Conservation (phyloP, 345 rosid genomes). For the Salix brachista region DNA sequence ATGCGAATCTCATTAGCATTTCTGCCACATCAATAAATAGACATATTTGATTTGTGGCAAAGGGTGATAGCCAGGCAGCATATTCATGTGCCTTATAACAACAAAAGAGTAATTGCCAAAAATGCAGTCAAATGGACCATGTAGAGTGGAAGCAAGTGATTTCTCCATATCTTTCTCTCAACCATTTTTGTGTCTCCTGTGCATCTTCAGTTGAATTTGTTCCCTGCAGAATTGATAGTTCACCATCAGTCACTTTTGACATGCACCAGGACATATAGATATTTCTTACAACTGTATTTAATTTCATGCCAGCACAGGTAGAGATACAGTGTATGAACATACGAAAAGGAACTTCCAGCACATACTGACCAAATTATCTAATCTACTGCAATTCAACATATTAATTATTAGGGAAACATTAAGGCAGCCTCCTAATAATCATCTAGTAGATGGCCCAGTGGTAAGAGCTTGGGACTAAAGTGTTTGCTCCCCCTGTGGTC, state of each 20-base stretch:
- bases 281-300: too few relatives aligned
- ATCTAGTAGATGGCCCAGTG: too few relatives aligned
- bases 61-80: slow-evolving; percentile 25
- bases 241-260: background rate
- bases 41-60: slow-evolving; percentile 17
- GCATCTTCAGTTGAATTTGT: slow-evolving; percentile 30
- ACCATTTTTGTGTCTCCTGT: slow-evolving; percentile 34
- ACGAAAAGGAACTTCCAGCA: slow-evolving; percentile 3
- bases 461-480: too few relatives aligned
- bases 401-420: background rate
- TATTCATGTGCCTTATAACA: slow-evolving; percentile 27
- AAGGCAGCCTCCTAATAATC: background rate
- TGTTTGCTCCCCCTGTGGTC: too few relatives aligned
- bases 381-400: background rate
- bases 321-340: background rate
- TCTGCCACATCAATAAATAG: slow-evolving; percentile 13
- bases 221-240: slow-evolving; percentile 38
- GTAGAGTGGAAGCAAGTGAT: slow-evolving; percentile 29
- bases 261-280: background rate
- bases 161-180: slow-evolving; percentile 36
- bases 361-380: background rate
- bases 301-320: background rate
- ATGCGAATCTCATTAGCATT: slow-evolving; percentile 14
- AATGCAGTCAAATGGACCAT: slow-evolving; percentile 49
- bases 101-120: slow-evolving; percentile 25